phyloP scores from a whole-genome alignment of 1,284 basidiomycete genomes.

The Ceratobasidium sp. region DNA sequence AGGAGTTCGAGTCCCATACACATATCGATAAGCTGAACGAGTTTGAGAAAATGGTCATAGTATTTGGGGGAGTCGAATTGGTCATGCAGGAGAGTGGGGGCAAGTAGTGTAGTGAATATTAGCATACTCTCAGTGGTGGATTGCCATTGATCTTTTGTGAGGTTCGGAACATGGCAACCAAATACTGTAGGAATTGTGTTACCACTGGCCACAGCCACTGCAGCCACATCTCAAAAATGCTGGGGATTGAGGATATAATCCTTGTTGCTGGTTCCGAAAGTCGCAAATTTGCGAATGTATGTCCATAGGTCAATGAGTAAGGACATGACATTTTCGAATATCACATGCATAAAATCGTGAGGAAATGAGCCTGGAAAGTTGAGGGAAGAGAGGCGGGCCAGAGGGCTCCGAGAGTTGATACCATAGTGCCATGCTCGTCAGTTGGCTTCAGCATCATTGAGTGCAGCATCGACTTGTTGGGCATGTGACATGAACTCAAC shows the following conservation, averaged over 20 bases:
- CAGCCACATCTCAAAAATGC: neutral
- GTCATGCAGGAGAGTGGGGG: slow-evolving; percentile 27
- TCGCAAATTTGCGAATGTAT: neutral
- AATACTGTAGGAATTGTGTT: slow-evolving; percentile 40
- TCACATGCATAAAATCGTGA: slow-evolving; percentile 42
- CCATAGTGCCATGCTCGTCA: neutral
- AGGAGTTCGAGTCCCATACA: slow-evolving; percentile 21
- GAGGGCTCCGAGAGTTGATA: slow-evolving; percentile 17
- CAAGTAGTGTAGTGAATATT: slow-evolving; percentile 39
- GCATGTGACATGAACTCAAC: neutral
- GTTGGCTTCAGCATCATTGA: neutral
- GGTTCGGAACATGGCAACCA: slow-evolving; percentile 38
- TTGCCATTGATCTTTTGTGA: slow-evolving; percentile 10
- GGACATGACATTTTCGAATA: slow-evolving; percentile 40
- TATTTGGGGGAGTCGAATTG: slow-evolving; percentile 10
- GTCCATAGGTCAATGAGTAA: slow-evolving; percentile 33
- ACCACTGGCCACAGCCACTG: slow-evolving; percentile 22
- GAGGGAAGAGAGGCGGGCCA: slow-evolving; percentile 2
- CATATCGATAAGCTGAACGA: slow-evolving; percentile 22
- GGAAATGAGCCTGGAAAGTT: slow-evolving; percentile 41
- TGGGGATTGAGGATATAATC: slow-evolving; percentile 1
- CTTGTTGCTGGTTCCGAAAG: neutral
- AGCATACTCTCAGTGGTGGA: slow-evolving; percentile 36
- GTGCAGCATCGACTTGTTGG: slow-evolving; percentile 14
- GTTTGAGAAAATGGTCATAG: slow-evolving; percentile 38